Percentiles rank a stretch among this genome's conserved stretches.
phyloP scores from a whole-genome alignment of 345 rosid species.

The Zanthoxylum bungeanum region DNA sequence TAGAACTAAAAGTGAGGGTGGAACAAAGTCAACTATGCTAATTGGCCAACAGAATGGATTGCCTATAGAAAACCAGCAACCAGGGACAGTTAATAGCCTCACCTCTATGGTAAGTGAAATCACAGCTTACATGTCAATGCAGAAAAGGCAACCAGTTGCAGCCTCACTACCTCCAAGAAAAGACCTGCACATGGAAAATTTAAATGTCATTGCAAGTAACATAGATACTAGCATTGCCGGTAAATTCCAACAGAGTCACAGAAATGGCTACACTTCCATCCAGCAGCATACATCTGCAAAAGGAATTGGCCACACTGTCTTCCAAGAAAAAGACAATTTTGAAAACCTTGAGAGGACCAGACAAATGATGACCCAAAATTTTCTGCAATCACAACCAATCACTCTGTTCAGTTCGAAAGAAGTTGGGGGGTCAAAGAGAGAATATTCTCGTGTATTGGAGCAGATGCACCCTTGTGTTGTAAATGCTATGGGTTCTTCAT shows the following conservation, averaged over 20 bases:
- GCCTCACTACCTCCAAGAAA: constrained; percentile 8
- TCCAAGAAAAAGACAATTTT: constrained; percentile 24
- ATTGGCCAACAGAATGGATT: constrained; percentile 29
- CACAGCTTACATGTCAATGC: constrained; percentile 11
- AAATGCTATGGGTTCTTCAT: constrained; percentile 24
- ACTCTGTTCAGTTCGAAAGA: constrained; percentile 23
- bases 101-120: constrained; percentile 26
- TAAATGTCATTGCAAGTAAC: constrained; percentile 15
- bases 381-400: constrained; percentile 25
- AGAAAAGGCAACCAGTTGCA: constrained; percentile 11
- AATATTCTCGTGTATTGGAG: constrained; percentile 26
- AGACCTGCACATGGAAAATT: constrained; percentile 12
- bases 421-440: constrained; percentile 49
- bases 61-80: constrained; percentile 29
- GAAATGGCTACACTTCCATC: background rate
- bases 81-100: constrained; percentile 19
- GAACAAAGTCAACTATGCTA: constrained; percentile 25
- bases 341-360: constrained; percentile 25
- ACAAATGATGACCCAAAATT: constrained; percentile 21
- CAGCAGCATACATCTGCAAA: constrained; percentile 15
- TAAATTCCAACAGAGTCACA: background rate
- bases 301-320: constrained; percentile 23
- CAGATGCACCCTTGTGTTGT: constrained; percentile 22
- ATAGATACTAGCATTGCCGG: background rate
- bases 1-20: constrained; percentile 15